These are phyloP conservation scores for Saccharomycopsis babjevae DNA, from an alignment of 805 yeast genomes.

Conservation along the genomic window DNA sequence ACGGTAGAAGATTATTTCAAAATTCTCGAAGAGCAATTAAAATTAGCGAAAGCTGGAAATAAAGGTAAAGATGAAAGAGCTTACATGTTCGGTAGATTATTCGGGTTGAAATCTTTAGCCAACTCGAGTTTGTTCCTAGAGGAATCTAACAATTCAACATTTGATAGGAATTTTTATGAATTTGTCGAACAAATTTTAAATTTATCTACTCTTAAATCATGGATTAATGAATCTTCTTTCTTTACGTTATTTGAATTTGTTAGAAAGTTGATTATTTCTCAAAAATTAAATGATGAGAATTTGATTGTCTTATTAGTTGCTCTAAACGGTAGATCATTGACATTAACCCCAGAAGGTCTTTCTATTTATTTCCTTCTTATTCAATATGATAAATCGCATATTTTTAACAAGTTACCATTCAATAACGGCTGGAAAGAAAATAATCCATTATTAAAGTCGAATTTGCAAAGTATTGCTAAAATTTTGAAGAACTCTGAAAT, in stretches of 20 bases:
- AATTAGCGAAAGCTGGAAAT: constrained; percentile 30
- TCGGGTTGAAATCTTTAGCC: constrained; percentile 70
- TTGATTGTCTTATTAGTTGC: constrained; percentile 29
- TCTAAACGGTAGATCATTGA: constrained; percentile 43
- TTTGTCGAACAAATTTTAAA: constrained; percentile 42
- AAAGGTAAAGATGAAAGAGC: constrained; percentile 83
- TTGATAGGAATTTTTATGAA: constrained; percentile 26
- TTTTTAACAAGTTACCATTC: constrained; percentile 16
- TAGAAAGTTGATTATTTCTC: constrained; percentile 6
- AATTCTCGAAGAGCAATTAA: constrained; percentile 28
- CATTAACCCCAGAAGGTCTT: constrained; percentile 69
- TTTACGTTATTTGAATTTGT: constrained; percentile 56
- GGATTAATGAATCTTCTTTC: constrained; percentile 79
- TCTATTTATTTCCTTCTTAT: constrained; percentile 57
- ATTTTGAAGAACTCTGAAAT: constrained; percentile 51
- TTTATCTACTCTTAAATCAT: constrained; percentile 55
- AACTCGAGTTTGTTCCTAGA: constrained; percentile 38
- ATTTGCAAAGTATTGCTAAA: constrained; percentile 48
- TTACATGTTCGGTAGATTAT: constrained; percentile 68
- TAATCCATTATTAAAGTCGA: constrained; percentile 67
- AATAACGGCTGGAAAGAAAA: constrained; percentile 50
- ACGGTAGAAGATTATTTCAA: constrained; percentile 30
- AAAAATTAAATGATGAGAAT: constrained; percentile 12
- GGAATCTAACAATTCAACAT: constrained; percentile 19
- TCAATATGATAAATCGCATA: constrained; percentile 17